Conservation (phyloP, 495 filamentous ascomycete species). For the Thermothielavioides terrestris region DNA sequence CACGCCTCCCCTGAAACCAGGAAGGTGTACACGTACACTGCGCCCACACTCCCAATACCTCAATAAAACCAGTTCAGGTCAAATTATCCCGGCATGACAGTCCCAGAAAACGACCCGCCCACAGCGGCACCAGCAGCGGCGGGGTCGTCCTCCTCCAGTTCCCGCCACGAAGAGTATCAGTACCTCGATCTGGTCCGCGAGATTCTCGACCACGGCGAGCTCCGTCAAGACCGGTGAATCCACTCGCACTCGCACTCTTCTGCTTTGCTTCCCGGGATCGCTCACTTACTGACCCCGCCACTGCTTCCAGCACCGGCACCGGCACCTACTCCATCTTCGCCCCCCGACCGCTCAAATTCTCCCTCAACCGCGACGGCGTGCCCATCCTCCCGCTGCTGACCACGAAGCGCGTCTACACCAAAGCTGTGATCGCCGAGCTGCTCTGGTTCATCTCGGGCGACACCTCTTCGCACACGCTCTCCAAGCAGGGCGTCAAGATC, state of each 20-base stretch:
- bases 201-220: conserved; percentile 24
- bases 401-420: conserved; percentile 91
- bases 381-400: conserved; percentile 84
- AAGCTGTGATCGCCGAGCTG: conserved; percentile 84
- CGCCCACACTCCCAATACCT: not conserved
- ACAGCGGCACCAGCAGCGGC: not conserved
- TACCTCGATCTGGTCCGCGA: conserved; percentile 27
- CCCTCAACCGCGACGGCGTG: conserved; percentile 51
- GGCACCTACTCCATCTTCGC: conserved; percentile 86
- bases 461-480: conserved; percentile 69
- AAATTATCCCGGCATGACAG: conserved; percentile 5
- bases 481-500: conserved; percentile 76
- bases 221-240: conserved; percentile 22
- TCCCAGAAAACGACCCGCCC: not conserved
- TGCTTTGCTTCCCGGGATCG: too few relatives aligned
- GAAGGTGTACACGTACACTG: too few relatives aligned
- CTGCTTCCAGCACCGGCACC: conserved; percentile 64
- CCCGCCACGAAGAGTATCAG: conserved; percentile 24
- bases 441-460: conserved; percentile 89
- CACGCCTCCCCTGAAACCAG: not conserved
- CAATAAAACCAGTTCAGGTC: not conserved
- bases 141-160: not conserved
- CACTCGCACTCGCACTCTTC: not conserved
- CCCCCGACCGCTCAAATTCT: conserved; percentile 76
- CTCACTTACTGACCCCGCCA: not conserved